Evolutionary conservation across 106 monocot species (phyloP).

Genomic region (Xerophyta viscosa): DNA sequence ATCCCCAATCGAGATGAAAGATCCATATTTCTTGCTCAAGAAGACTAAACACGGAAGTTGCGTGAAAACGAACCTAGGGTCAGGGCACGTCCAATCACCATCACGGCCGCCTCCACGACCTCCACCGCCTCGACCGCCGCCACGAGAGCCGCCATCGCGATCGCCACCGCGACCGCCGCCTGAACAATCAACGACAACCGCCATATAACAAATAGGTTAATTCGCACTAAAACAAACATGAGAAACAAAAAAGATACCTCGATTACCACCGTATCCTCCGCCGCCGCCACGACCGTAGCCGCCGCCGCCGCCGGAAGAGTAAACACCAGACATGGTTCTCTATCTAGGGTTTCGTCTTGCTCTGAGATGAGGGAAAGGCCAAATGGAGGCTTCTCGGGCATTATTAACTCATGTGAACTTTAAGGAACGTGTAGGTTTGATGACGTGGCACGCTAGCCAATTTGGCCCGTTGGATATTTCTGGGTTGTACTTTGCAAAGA

Average conservation of each 20-base stretch:
- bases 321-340: no score
- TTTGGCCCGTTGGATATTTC: no score
- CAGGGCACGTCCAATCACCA: constrained; percentile 93
- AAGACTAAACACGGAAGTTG: no score
- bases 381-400: no score
- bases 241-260: background rate
- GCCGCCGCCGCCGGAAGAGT: constrained; percentile 29
- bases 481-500: no score
- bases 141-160: constrained; percentile 20
- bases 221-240: background rate
- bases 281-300: constrained; percentile 34
- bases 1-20: background rate
- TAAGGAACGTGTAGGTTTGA: no score
- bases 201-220: constrained; percentile 12
- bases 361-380: no score
- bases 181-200: constrained; percentile 18
- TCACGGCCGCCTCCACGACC: constrained; percentile 61
- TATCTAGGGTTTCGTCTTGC: no score
- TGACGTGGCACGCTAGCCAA: no score
- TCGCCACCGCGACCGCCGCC: constrained; percentile 46
- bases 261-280: constrained; percentile 18
- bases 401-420: no score
- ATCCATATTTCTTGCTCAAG: background rate
- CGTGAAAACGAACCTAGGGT: constrained; percentile 48
- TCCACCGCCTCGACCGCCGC: constrained; percentile 38